These are phyloP conservation scores for Nyssa sinensis DNA, from an alignment of 148 eudicot species.

Conservation along the genomic window DNA sequence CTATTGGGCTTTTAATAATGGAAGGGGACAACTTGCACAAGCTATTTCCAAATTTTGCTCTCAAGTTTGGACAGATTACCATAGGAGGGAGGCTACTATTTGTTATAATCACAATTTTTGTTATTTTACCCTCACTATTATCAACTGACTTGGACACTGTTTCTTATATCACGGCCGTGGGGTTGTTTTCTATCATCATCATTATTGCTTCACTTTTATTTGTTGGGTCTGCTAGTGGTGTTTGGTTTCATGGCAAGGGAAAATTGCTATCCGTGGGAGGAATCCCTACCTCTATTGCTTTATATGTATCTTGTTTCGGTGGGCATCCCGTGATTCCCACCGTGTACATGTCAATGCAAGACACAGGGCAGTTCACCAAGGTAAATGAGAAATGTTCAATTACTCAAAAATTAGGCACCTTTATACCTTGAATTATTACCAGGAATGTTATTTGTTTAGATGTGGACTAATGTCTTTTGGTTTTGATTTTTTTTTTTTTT, in stretches of 20 bases:
- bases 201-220: constrained; percentile 24
- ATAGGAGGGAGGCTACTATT: constrained; percentile 24
- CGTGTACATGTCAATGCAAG: constrained; percentile 31
- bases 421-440: no score
- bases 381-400: constrained; percentile 4
- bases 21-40: constrained; percentile 41
- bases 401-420: background rate
- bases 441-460: no score
- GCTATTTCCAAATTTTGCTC: constrained; percentile 26
- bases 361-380: constrained; percentile 23
- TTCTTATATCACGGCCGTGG: constrained; percentile 37
- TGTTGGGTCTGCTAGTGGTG: constrained; percentile 23
- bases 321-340: constrained; percentile 38
- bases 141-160: constrained; percentile 27
- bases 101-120: constrained; percentile 22
- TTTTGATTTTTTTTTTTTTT: constrained; percentile 6
- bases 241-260: constrained; percentile 27
- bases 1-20: constrained; percentile 26
- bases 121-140: constrained; percentile 28
- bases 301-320: constrained; percentile 37
- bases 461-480: no score
- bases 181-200: constrained; percentile 30
- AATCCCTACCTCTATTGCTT: constrained; percentile 24
- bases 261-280: constrained; percentile 15
- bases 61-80: constrained; percentile 18